Conservation (phyloP, 2,329 filamentous ascomycete species). For the Trematosphaeria pertusa region DNA sequence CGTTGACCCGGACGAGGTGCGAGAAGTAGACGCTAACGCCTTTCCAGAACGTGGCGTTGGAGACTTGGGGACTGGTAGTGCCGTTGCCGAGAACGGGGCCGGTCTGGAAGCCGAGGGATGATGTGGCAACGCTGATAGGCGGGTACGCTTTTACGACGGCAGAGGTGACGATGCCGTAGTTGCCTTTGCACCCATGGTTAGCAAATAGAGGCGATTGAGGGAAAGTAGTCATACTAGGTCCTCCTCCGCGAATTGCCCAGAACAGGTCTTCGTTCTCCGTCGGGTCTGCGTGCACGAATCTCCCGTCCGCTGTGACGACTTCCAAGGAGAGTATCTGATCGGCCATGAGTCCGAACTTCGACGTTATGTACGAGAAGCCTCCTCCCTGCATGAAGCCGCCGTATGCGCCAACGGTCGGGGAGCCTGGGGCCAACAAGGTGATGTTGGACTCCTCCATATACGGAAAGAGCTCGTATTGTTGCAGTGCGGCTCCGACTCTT, state of each 20-base stretch:
- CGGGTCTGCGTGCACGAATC: constrained; percentile 30
- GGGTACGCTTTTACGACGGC: constrained; percentile 37
- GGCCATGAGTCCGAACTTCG: constrained; percentile 47
- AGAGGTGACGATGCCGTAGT: constrained; percentile 38
- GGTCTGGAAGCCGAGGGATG: constrained; percentile 37
- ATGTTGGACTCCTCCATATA: constrained; percentile 29
- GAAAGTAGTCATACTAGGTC: constrained; percentile 25
- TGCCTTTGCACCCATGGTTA: constrained; percentile 19
- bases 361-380: constrained; percentile 58
- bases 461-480: constrained; percentile 30
- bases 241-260: constrained; percentile 39
- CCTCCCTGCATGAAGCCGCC: constrained; percentile 53
- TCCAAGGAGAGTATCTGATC: constrained; percentile 36
- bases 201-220: neutral
- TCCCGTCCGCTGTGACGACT: constrained; percentile 34
- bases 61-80: constrained; percentile 19
- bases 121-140: constrained; percentile 27
- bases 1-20: constrained; percentile 29
- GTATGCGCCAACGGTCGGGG: constrained; percentile 56
- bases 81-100: constrained; percentile 26
- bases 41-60: constrained; percentile 36
- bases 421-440: constrained; percentile 29
- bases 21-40: constrained; percentile 29
- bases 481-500: constrained; percentile 30
- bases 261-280: constrained; percentile 35